Percentiles rank a stretch among this genome's conserved stretches.
phyloP scores from a whole-genome alignment of 1,284 basidiomycete genomes.

The Heliocybe sulcata region DNA sequence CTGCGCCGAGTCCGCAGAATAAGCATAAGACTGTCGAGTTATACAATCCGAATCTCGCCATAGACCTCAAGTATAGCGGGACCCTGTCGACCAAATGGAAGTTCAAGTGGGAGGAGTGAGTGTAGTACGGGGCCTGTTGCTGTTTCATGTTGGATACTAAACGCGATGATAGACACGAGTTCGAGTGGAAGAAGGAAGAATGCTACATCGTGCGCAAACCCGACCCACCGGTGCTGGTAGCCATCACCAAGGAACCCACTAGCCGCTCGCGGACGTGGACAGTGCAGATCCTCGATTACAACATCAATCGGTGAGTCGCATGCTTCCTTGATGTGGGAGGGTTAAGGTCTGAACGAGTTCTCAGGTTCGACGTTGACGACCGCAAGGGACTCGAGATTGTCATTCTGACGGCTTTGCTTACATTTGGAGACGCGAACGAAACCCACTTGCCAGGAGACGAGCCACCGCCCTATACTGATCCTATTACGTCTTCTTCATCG shows the following conservation, averaged over 20 bases:
- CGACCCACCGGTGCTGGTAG: constrained; percentile 78
- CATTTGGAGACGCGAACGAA: constrained; percentile 70
- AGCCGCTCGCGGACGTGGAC: constrained; percentile 58
- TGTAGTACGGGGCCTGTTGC: constrained; percentile 9
- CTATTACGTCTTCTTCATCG: constrained; percentile 9
- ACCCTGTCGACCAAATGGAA: constrained; percentile 70
- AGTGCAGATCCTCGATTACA: constrained; percentile 84
- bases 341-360: background rate
- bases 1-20: constrained; percentile 52
- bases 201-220: constrained; percentile 79
- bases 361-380: constrained; percentile 75
- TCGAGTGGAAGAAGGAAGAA: constrained; percentile 78
- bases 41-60: constrained; percentile 61
- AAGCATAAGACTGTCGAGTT: constrained; percentile 72
- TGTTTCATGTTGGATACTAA: background rate
- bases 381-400: constrained; percentile 79
- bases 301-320: constrained; percentile 54
- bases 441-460: constrained; percentile 28
- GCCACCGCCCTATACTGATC: constrained; percentile 11
- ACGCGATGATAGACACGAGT: constrained; percentile 51
- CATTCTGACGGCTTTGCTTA: constrained; percentile 66
- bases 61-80: constrained; percentile 70
- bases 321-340: background rate
- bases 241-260: constrained; percentile 67
- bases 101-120: constrained; percentile 79